Percentiles rank a stretch among this genome's conserved stretches.
These are phyloP conservation scores for Canavalia ensiformis DNA, from an alignment of 306 rosid genomes.

Conservation along the genomic window DNA sequence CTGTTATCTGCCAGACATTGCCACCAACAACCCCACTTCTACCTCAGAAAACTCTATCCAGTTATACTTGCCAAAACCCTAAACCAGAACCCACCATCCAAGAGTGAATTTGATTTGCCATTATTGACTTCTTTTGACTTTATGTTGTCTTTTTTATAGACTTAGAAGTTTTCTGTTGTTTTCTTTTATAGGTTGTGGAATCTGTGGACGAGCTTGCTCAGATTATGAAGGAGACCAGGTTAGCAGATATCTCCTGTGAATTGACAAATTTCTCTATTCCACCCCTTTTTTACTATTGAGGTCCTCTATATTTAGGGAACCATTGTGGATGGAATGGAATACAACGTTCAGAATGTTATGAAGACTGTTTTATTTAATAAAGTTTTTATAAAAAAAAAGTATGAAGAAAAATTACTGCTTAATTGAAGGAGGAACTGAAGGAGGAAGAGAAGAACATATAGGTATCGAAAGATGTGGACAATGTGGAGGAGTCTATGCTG, in stretches of 20 bases:
- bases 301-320: constrained; percentile 72
- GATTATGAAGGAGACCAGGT: constrained; percentile 99
- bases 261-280: constrained; percentile 35
- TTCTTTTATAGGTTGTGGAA: constrained; percentile 76
- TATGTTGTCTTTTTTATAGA: constrained; percentile 24
- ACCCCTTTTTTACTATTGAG: constrained; percentile 33
- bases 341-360: constrained; percentile 87
- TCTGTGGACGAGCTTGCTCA: constrained; percentile 99
- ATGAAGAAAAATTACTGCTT: no score
- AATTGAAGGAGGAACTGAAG: no score
- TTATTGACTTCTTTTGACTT: constrained; percentile 7
- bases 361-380: no score
- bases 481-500: no score
- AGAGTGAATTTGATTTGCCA: background rate
- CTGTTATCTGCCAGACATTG: no score
- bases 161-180: constrained; percentile 18
- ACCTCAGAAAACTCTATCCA: no score
- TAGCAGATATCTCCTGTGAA: constrained; percentile 45
- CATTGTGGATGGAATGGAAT: constrained; percentile 96
- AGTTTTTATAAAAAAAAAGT: no score
- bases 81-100: no score
- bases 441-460: no score
- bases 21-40: no score
- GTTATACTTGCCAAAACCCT: no score
- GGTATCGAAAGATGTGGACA: no score